phyloP scores from a whole-genome alignment of 371 early-diverging fungal genomes.

The Apophysomyces sp. region DNA sequence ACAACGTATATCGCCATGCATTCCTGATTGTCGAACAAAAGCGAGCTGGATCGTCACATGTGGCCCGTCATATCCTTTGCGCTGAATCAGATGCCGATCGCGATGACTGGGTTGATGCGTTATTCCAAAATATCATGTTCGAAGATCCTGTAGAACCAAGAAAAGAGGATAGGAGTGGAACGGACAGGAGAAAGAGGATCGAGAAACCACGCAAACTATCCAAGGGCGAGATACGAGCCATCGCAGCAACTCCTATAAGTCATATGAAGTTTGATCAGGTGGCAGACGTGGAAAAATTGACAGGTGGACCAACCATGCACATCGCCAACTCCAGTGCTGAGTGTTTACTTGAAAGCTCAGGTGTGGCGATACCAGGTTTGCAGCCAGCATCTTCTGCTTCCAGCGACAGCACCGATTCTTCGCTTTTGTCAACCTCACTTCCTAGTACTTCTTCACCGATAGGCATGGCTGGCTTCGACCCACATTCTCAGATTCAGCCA shows the following conservation, averaged over 20 bases:
- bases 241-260: conserved; percentile 31
- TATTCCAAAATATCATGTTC: conserved; percentile 50
- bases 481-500: neutral
- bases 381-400: conserved; percentile 16
- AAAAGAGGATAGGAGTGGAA: neutral
- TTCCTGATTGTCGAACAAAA: conserved; percentile 78
- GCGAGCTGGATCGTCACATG: conserved; percentile 59
- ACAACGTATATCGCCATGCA: conserved; percentile 74
- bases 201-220: conserved; percentile 40
- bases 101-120: conserved; percentile 84
- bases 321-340: conserved; percentile 4
- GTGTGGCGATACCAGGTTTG: conserved; percentile 2
- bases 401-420: conserved; percentile 21
- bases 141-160: conserved; percentile 12
- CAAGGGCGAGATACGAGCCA: conserved; percentile 39
- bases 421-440: conserved; percentile 15
- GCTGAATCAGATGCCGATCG: conserved; percentile 88
- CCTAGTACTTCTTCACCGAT: conserved; percentile 19
- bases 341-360: neutral
- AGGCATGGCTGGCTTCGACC: conserved; percentile 18
- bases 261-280: conserved; percentile 24
- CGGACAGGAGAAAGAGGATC: conserved; percentile 11
- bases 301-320: conserved; percentile 7
- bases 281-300: conserved; percentile 25
- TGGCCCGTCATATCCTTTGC: conserved; percentile 78